Conservation (phyloP, 2,329 filamentous ascomycete genomes). For the Cordyceps pruinosa region DNA sequence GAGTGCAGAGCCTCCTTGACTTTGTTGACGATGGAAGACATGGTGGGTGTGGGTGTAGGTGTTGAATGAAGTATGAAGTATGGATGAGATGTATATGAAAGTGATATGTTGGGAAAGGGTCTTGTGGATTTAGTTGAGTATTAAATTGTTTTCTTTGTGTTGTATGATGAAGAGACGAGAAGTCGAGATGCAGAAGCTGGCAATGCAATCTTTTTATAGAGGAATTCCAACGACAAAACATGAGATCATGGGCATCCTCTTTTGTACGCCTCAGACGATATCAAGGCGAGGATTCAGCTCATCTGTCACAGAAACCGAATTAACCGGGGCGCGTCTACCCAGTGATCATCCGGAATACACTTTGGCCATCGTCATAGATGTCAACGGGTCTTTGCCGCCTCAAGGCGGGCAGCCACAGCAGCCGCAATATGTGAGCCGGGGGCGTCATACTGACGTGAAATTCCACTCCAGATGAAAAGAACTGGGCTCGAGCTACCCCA, state of each 20-base stretch:
- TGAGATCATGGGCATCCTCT: neutral
- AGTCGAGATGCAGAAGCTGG: neutral
- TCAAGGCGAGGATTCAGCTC: conserved; percentile 3
- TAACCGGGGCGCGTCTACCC: neutral
- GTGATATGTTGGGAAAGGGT: neutral
- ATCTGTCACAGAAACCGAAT: neutral
- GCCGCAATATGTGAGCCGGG: neutral
- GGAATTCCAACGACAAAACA: neutral
- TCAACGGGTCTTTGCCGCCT: neutral
- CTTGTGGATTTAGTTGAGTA: conserved; percentile 7
- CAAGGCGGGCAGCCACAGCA: neutral
- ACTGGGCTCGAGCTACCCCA: neutral
- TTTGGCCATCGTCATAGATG: conserved; percentile 11
- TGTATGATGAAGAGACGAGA: conserved; percentile 16
- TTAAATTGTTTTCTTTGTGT: conserved; percentile 11
- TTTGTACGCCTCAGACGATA: neutral
- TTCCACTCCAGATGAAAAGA: neutral
- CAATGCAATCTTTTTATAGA: conserved; percentile 7
- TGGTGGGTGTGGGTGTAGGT: conserved; percentile 29
- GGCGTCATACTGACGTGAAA: conserved; percentile 11
- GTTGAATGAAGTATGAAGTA: neutral
- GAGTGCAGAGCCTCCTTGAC: conserved; percentile 49
- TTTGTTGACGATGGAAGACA: conserved; percentile 54
- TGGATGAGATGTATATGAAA: neutral
- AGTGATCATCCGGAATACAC: conserved; percentile 1